Conservation (phyloP, 2,329 filamentous ascomycete species). For the Trichoderma brevicompactum region DNA sequence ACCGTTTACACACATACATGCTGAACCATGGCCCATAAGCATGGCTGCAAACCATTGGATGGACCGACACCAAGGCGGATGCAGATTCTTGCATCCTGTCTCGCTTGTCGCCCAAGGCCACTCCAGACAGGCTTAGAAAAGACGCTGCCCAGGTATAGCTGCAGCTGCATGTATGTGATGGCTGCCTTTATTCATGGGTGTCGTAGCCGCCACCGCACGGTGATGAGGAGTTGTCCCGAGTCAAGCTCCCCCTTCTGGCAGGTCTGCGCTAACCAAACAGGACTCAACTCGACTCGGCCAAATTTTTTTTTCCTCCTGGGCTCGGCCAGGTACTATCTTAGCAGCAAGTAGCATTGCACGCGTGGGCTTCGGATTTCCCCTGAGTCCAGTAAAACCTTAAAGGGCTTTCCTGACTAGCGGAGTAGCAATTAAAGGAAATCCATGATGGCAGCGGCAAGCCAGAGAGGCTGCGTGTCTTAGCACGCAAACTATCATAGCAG, state of each 20-base stretch:
- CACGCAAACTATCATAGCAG: no score
- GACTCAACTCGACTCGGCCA: constrained; percentile 15
- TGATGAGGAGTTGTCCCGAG: constrained; percentile 2
- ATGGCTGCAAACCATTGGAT: constrained; percentile 13
- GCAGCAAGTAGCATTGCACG: background rate
- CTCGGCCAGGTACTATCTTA: background rate
- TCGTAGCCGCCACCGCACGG: background rate
- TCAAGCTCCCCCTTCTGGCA: constrained; percentile 19
- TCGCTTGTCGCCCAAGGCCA: background rate
- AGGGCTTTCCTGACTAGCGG: background rate
- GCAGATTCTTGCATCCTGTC: background rate
- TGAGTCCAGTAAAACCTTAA: constrained; percentile 19
- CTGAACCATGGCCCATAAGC: background rate
- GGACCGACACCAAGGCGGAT: background rate
- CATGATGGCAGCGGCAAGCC: background rate
- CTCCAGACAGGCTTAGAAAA: background rate
- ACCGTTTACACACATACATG: background rate
- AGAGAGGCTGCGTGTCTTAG: no score
- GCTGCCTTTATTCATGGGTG: constrained; percentile 1
- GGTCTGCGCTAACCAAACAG: constrained; percentile 3
- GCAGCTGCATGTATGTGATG: constrained; percentile 11
- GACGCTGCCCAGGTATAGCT: no score
- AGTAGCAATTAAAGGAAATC: background rate
- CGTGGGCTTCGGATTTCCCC: constrained; percentile 11
- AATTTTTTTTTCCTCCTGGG: background rate